Evolutionary conservation across 352 stramenopile species (phyloP).

Genomic region (Pythium coloratum): DNA sequence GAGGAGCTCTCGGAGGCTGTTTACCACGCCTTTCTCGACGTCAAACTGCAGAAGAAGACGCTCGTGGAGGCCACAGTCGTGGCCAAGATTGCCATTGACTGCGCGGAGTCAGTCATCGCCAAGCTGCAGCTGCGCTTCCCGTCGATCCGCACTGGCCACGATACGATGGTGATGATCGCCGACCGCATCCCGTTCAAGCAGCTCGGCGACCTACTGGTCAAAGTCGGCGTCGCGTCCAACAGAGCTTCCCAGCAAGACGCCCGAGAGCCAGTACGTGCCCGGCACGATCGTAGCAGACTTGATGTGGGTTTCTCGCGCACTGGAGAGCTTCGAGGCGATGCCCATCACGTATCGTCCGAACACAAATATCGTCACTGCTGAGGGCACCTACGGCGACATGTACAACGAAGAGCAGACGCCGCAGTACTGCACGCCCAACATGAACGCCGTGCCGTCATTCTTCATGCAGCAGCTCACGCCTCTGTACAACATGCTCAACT

Average conservation of each 20-base stretch:
- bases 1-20: slow-evolving; percentile 22
- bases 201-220: not conserved
- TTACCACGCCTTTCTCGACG: slow-evolving; percentile 29
- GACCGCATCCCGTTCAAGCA: not conserved
- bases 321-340: not conserved
- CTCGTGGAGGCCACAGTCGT: slow-evolving; percentile 37
- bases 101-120: slow-evolving; percentile 20
- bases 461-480: slow-evolving; percentile 6
- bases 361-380: not conserved
- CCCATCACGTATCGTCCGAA: not conserved
- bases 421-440: slow-evolving; percentile 4
- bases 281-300: slow-evolving; percentile 8
- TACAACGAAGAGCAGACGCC: slow-evolving; percentile 7
- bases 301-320: not conserved
- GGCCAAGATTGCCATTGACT: slow-evolving; percentile 31
- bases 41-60: slow-evolving; percentile 36
- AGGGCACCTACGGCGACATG: not conserved
- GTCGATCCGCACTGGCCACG: slow-evolving; percentile 1
- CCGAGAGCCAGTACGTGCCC: slow-evolving; percentile 2
- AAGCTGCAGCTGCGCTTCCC: slow-evolving; percentile 29
- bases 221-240: not conserved
- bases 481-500: not conserved
- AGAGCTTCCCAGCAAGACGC: not conserved
- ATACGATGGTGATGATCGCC: slow-evolving; percentile 4
- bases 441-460: not conserved